Base-by-base conservation (phyloP, 1,284 basidiomycete genomes). In the Leccinum angustisporum region DNA sequence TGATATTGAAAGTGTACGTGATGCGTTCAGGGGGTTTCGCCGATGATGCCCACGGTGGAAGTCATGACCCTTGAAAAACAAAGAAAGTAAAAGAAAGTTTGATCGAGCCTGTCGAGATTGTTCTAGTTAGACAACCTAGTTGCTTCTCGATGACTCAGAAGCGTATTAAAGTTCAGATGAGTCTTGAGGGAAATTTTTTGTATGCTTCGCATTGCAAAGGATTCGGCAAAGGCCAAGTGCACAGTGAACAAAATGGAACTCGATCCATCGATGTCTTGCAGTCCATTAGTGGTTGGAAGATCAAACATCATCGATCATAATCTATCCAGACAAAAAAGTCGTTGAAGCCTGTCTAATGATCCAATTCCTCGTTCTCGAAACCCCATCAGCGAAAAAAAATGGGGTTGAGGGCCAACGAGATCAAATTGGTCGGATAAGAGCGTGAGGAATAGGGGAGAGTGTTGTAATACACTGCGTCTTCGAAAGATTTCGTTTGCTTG, bases 161-260 rank as follows among this genome's bases (percentile, higher is more conserved):
- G 90, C 87, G 4, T 86, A 87, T 53, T 80, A 70, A 30, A 31
- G 65, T 84, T 81, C 72, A 87, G 46, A 87, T 27, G 85, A 25
- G 4, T 90, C 57, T 84, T 75, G 68, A 86, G 88, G 77, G 86
- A 90, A 40, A 81, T 87, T 57, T 75, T 70, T 59, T 85, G 71
- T 0, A 46, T n/a, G 43, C 86, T 83, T 70, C 86, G 86, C 61
- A 81, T 82, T 74, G 90, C 88, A 78, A 78, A 79, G 63, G 88
- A 86, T 72, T 86, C 88, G 65, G 80, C 75, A 13, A 82, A 81
- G 10, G 86, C 84, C 81, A 87, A 85, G 65, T 81, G 83, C 66
- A 79, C 75, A n/a, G 76, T 71, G 40, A 80, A 78, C 14, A 83
- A 82, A 72, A 89, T 86, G 58, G 78, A 69, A 66, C 85, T 85